Base-by-base conservation (phyloP, 2,329 filamentous ascomycete genomes). In the Ophiostoma angusticollis region DNA sequence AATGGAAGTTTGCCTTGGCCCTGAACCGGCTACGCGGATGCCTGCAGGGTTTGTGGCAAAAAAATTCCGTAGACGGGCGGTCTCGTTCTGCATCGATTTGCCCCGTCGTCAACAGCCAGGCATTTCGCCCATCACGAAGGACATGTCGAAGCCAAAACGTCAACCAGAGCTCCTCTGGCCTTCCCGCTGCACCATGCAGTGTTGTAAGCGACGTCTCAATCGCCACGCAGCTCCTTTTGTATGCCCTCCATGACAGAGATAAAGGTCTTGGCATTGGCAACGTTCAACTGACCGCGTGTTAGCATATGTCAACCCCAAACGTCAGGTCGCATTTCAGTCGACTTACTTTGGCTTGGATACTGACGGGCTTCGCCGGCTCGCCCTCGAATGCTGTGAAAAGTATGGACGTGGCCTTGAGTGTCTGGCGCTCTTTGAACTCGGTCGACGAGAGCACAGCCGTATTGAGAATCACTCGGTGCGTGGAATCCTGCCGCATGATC, bases 401-500 rank as follows among this genome's bases (percentile, higher is more conserved):
- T 17, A 93, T 72, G 38, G 74, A 70, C 34, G 85, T 68, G 31
- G 75, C 71, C 57, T 84, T 84, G 45, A 81, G 71, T 30, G 72
- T 75, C 22, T 84, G 78, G 50, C 80, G 81, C 37, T 86, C 75
- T 44, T 85, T 79, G 52, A 93, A 84, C 31, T 76, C 75, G 72
- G 93, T 82, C 5, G 78, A 74, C 41, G 83, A 80, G 43, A 85
- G 73, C 43, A 96, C 69, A 1, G 78, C 75, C 1, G 82, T 84
- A 60, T 96, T 96, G 36, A 96, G 66, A 45, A 94, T 78, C 39
- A 96, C 77, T 17, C 85, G 75, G 52, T 87, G 78, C 1, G 84
- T 91, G 44, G 86, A 85, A 52, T 95, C 87, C 49, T 93, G 85
- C 14, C 89, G 80, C 77, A 95, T 86, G 45, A 96, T 72, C 48